Evolutionary conservation across 2,329 filamentous ascomycete species (phyloP).

Genomic region (Curvularia hawaiiensis): DNA sequence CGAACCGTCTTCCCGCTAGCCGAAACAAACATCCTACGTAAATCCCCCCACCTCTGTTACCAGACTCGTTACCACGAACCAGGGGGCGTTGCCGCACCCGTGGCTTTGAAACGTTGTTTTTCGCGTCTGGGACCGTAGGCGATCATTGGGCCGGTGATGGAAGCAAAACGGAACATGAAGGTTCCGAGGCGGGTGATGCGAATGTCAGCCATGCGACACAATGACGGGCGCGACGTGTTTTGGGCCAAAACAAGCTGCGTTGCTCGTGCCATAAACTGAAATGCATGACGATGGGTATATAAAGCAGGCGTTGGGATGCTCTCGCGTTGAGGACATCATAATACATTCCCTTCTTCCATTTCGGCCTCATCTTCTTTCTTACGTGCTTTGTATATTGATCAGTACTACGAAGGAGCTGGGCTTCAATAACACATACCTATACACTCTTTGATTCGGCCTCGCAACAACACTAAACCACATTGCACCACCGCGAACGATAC

Average conservation of each 20-base stretch:
- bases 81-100: neutral
- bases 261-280: neutral
- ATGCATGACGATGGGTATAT: neutral
- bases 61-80: neutral
- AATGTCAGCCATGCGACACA: neutral
- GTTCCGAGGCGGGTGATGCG: neutral
- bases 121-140: neutral
- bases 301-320: neutral
- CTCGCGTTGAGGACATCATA: neutral
- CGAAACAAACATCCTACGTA: neutral
- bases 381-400: neutral
- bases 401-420: neutral
- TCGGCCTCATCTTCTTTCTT: neutral
- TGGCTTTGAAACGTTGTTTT: neutral
- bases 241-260: neutral
- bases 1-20: neutral
- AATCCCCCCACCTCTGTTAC: neutral
- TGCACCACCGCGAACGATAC: neutral
- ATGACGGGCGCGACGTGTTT: neutral
- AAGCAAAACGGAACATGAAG: neutral
- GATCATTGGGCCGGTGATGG: neutral
- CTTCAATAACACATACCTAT: neutral
- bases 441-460: neutral
- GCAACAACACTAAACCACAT: neutral
- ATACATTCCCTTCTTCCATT: neutral